Evolutionary conservation across 2,329 filamentous ascomycete genomes (phyloP).

Genomic region (Clarireedia hainanense): DNA sequence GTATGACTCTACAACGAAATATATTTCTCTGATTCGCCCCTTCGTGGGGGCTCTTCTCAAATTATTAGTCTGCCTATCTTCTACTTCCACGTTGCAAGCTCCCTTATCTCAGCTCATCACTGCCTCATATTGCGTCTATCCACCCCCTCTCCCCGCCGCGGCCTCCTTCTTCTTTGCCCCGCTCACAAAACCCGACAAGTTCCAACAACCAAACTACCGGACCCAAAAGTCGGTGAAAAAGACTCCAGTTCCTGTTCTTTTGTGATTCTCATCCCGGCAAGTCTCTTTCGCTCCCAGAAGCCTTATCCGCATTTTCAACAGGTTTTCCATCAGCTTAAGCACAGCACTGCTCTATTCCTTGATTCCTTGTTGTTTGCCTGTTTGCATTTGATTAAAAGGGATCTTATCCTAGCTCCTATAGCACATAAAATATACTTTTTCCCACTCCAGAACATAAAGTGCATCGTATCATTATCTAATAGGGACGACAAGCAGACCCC

Average conservation of each 20-base stretch:
- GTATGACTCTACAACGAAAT: too few species aligned
- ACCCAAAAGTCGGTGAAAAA: conserved; percentile 7
- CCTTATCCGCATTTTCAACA: not conserved
- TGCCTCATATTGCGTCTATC: not conserved
- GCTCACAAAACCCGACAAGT: not conserved
- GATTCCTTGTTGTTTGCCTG: not conserved
- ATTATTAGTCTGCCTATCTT: too few species aligned
- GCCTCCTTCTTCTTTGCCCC: not conserved
- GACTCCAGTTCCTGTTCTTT: not conserved
- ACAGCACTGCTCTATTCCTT: not conserved
- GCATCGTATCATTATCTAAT: too few species aligned
- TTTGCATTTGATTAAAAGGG: too few species aligned
- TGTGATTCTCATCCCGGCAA: not conserved
- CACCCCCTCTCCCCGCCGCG: not conserved
- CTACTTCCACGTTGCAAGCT: too few species aligned
- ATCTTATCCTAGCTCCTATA: too few species aligned
- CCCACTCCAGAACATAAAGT: too few species aligned
- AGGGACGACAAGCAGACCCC: too few species aligned
- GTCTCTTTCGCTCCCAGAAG: not conserved
- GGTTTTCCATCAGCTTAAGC: not conserved
- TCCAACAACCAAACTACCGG: conserved; percentile 3
- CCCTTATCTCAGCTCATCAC: not conserved
- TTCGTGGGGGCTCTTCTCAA: too few species aligned
- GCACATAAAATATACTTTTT: too few species aligned
- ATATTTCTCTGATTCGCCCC: too few species aligned